These are phyloP conservation scores for Metschnikowia gelsemii DNA, from an alignment of 805 yeast genomes.

Conservation along the genomic window DNA sequence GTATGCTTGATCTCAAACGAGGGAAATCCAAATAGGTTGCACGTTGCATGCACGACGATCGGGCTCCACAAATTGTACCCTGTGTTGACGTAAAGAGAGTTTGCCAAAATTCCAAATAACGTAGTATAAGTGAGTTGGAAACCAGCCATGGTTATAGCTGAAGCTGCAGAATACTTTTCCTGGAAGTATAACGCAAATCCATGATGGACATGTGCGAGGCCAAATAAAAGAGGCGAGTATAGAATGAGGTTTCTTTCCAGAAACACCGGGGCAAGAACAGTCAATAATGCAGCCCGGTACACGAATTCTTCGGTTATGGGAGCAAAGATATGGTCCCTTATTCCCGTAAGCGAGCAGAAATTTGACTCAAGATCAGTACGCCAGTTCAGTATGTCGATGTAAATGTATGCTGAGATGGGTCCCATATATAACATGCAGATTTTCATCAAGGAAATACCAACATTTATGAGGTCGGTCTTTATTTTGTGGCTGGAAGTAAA, in stretches of 20 bases:
- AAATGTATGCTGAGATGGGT: slow-evolving; percentile 20
- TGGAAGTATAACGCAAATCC: slow-evolving; percentile 47
- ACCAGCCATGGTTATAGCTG: slow-evolving; percentile 36
- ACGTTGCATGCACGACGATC: slow-evolving; percentile 58
- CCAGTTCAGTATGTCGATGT: slow-evolving; percentile 3
- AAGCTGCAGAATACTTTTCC: slow-evolving; percentile 22
- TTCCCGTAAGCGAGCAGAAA: slow-evolving; percentile 36
- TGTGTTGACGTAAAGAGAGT: slow-evolving; percentile 51
- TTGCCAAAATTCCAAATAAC: slow-evolving; percentile 68
- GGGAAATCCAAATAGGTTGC: slow-evolving; percentile 75
- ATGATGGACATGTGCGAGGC: slow-evolving; percentile 79
- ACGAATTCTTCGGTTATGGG: slow-evolving; percentile 79
- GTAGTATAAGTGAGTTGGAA: slow-evolving; percentile 67
- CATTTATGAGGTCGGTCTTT: slow-evolving; percentile 16
- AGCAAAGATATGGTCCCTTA: slow-evolving; percentile 63
- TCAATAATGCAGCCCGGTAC: slow-evolving; percentile 51
- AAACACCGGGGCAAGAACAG: slow-evolving; percentile 20
- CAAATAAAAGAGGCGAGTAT: slow-evolving; percentile 59
- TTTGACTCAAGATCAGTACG: slow-evolving; percentile 22
- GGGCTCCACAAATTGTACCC: slow-evolving; percentile 53
- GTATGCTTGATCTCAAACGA: slow-evolving; percentile 16
- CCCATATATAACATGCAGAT: slow-evolving; percentile 23
- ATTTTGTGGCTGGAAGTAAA: slow-evolving; percentile 15
- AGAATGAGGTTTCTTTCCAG: slow-evolving; percentile 6
- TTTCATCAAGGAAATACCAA: slow-evolving; percentile 12